Evolutionary conservation across 1,284 basidiomycete genomes (phyloP), one percentile per base, ranked within the genome.

Genomic region (Takashimella tepidaria): DNA sequence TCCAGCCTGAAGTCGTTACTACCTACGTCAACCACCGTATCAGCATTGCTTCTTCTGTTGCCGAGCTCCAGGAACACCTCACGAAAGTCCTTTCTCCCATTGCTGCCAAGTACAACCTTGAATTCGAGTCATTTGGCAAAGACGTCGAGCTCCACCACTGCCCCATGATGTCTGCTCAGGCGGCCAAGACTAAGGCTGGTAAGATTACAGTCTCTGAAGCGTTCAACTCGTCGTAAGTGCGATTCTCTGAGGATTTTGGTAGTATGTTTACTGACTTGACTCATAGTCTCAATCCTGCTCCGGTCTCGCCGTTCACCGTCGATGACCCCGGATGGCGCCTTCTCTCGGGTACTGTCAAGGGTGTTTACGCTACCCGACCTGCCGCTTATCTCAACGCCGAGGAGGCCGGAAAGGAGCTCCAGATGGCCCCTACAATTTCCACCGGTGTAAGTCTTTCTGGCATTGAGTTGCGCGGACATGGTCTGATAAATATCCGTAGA

Each of bases 21-120:
- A 70, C 72, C 12, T 53, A 68, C 6, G 63, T 73, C 56, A 70
- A 75, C 57, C 70, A 73, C 57, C 67, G 73, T 8, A 74, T 75
- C 64, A 62, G 54, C 47, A 52, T 70, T 44, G 62, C 65, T 22
- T 68, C 64, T 3, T 67, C 62, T 2, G 64, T 66, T 43, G 54
- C 47, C 5, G 66, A 69, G 48, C 57, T 73, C 8, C 63, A 70
- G 51, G 48, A 64, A 10, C 66, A 65, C 24, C 55, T 74, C 31
- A 59, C 58, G 13, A 49, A 64, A 8, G 56, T 64, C 5, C 50
- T 75, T 27, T 25, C 42, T 8, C 67, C 68, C 8, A 49, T 73
- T 5, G 69, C 72, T 3, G 54, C 60, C 43, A 58, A 66, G 55
- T 60, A 66, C 60, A 66, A 67, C 46, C 64, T 76, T 41, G 60